Evolutionary conservation across 2,329 filamentous ascomycete species (phyloP).

Genomic region (Mollisiaceae sp.): DNA sequence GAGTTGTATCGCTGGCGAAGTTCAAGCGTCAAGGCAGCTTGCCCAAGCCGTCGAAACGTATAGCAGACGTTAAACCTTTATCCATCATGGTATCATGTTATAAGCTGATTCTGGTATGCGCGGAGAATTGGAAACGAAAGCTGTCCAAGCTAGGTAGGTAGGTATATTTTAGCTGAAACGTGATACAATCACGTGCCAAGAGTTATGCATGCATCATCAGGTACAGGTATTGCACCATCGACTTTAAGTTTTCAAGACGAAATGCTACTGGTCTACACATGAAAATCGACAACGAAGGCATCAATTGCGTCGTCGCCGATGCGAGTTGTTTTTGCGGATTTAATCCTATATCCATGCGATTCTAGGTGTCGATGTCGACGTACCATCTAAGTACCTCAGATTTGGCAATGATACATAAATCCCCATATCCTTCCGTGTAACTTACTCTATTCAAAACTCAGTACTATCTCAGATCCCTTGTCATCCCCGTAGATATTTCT

Average conservation of each 20-base stretch:
- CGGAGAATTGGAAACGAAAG: not conserved
- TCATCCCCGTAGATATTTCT: not conserved
- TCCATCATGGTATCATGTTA: not conserved
- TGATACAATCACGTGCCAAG: conserved; percentile 9
- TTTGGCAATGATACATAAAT: not conserved
- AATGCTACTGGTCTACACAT: conserved; percentile 8
- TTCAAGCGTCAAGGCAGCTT: not conserved
- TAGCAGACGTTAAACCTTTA: not conserved
- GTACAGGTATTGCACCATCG: conserved; percentile 15
- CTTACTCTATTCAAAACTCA: no score
- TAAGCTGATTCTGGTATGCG: not conserved
- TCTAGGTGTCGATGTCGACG: not conserved
- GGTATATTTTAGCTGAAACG: not conserved
- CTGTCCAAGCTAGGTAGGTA: no score
- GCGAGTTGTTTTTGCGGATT: not conserved
- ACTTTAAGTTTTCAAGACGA: not conserved
- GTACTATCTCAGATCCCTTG: not conserved
- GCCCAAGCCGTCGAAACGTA: not conserved
- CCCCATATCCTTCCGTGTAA: not conserved
- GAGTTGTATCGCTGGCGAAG: not conserved
- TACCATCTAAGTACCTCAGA: not conserved
- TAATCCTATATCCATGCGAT: not conserved
- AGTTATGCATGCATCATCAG: conserved; percentile 4
- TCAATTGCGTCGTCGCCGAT: not conserved
- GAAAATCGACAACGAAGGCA: not conserved